Evolutionary conservation across 2,329 filamentous ascomycete genomes (phyloP), one percentile per base, ranked within the genome.

Genomic region (Fusarium pininemorale): DNA sequence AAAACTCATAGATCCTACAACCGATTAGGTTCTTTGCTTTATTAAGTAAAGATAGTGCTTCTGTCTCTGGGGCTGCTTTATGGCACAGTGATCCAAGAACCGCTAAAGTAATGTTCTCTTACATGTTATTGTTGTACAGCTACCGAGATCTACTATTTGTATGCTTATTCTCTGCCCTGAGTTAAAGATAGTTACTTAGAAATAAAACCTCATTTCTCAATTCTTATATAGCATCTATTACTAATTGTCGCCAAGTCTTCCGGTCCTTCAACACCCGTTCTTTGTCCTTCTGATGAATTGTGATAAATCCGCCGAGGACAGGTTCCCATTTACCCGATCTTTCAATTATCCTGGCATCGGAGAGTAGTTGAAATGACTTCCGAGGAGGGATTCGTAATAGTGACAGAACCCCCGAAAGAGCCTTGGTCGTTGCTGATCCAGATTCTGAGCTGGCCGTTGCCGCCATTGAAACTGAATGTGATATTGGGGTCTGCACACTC

Each of bases 31-130:
- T 32, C 32, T 32, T 32, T 32, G 32, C 32, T 32, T 32, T 2
- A 7, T 32, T 13, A 32, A 32, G 32, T 32, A 13, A 32, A 32
- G 32, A 32, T 1, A 13, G 1, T 32, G 1, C 32, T 32, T 32
- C 32, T 32, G 32, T 14, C 2, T 32, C 13, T 3, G 32, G 32
- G 1, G 32, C 32, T 32, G 6, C 32, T 32, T 32, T 1, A 7
- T 2, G 2, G 32, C 1, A 32, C 13, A 2, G 5, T 32, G 32
- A 32, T 32, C 6, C 32, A 32, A 32, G 5, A 1, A 14, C 32
- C 32, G 13, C 32, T 7, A 7, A 32, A 6, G 32, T 7, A 32
- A 7, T 13, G 13, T 1, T 32, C 1, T 32, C 32, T 14, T 32
- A 32, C 14, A 32, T 32, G 7, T 32, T 32, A 14, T 32, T 32